These are phyloP conservation scores for Lentinus tigrinus DNA, from an alignment of 768 basidiomycete genomes.

Conservation along the genomic window DNA sequence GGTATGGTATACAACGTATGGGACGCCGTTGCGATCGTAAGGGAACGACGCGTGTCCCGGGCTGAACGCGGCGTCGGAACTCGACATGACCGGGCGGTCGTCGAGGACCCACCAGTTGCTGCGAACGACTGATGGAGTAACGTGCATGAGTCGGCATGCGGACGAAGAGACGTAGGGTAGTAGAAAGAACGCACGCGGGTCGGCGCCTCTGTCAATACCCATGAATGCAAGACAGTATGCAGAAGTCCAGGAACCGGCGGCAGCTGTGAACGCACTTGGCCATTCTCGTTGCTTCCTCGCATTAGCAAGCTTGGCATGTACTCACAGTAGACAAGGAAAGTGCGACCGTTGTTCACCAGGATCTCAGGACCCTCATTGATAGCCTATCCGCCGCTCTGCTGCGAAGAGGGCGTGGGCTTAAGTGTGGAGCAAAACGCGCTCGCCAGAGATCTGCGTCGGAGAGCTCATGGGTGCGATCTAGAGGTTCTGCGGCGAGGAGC, in stretches of 20 bases:
- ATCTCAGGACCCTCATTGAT: conserved; percentile 5
- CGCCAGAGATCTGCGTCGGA: not conserved
- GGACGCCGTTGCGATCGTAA: not conserved
- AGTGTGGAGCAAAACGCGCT: not conserved
- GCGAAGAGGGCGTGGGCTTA: not conserved
- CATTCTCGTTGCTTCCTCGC: too few species aligned
- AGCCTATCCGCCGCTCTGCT: not conserved
- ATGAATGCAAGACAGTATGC: not conserved
- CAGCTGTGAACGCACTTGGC: not conserved
- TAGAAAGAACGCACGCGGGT: not conserved
- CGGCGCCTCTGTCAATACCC: not conserved
- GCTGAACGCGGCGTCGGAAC: not conserved
- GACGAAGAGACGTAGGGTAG: not conserved
- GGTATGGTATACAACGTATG: not conserved
- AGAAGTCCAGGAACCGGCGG: not conserved
- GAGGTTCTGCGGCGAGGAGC: not conserved
- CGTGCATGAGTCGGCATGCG: not conserved
- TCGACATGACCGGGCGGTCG: not conserved
- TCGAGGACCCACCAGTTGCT: conserved; percentile 1
- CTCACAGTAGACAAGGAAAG: conserved; percentile 2
- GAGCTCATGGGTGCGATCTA: conserved; percentile 1
- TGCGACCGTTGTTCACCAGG: not conserved
- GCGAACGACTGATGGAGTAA: not conserved
- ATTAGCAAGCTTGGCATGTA: too few species aligned
- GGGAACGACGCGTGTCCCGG: conserved; percentile 4